Evolutionary conservation across 2,329 filamentous ascomycete species (phyloP), one percentile per base, ranked within the genome.

Genomic region (Paecilomyces sp.): DNA sequence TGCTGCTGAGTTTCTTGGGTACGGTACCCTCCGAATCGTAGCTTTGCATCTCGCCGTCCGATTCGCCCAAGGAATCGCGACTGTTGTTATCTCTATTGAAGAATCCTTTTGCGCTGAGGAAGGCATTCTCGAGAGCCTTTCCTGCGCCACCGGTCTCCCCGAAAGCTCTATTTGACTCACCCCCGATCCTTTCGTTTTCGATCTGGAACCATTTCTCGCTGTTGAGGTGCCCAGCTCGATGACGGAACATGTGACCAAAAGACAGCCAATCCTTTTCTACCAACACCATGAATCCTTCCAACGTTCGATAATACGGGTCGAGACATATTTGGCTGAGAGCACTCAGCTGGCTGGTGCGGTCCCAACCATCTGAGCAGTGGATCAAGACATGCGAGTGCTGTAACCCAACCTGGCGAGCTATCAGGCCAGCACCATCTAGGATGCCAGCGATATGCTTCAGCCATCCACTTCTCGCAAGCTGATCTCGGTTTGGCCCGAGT

Each of bases 361-460:
- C 94, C 94, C 94, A 99, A 3, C 94, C 94, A 75, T 99, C 94
- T 1, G 94, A 97, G 75, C 94, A 99, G 75, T 99, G 94, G 55
- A 99, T 96, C 54, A 99, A 79, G 11, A 96, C 93, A 72, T 99
- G 92, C 1, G 92, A 96, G 70, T 97, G 93, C 65, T 91, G 89
- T 60, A 97, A 87, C 31, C 92, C 94, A 34, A 99, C 88, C 67
- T 94, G 91, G 33, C 90, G 84, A 31, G 92, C 89, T 66, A 97
- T 96, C 59, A 95, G 80, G 55, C 87, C 85, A 5, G 92, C 88
- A 0, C 94, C 94, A 62, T 94, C 90, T 15, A 99, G 79, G 54
- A 99, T 85, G 30, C 88, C 87, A 24, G 85, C 83, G 59, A 97
- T 95, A 70, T 99, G 93, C 68, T 90, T 91, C 55, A 97, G 77